Evolutionary conservation across 805 yeast species (phyloP).

Genomic region (Debaryomyces tyrocola): DNA sequence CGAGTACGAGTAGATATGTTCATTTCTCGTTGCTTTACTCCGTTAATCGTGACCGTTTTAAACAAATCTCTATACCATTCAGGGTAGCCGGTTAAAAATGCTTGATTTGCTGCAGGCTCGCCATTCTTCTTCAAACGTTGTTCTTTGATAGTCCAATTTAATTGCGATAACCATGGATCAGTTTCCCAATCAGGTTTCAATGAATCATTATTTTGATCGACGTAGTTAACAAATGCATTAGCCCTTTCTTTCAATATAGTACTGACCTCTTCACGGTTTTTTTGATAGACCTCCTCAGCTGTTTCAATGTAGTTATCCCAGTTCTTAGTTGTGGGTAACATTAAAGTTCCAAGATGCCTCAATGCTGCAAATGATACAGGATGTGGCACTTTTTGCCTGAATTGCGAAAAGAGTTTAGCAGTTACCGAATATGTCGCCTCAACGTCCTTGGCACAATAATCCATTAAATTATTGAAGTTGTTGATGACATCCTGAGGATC

Average conservation of each 20-base stretch:
- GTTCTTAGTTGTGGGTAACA: conserved; percentile 70
- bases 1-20: conserved; percentile 71
- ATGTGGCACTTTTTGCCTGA: conserved; percentile 73
- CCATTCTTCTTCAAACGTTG: conserved; percentile 66
- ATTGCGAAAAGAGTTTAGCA: conserved; percentile 66
- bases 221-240: conserved; percentile 48
- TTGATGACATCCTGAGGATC: conserved; percentile 55
- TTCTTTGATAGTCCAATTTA: conserved; percentile 80
- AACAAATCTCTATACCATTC: conserved; percentile 80
- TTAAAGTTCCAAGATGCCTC: conserved; percentile 66
- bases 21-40: conserved; percentile 38
- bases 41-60: conserved; percentile 34
- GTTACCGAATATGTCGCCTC: conserved; percentile 70
- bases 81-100: conserved; percentile 84
- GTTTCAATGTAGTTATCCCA: conserved; percentile 74
- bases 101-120: conserved; percentile 64
- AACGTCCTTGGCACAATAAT: conserved; percentile 87
- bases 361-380: conserved; percentile 93
- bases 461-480: conserved; percentile 60
- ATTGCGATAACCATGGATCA: conserved; percentile 90
- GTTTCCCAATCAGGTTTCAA: conserved; percentile 33
- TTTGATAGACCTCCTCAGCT: conserved; percentile 68
- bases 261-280: conserved; percentile 56
- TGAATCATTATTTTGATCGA: conserved; percentile 30
- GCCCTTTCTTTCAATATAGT: conserved; percentile 60